These are phyloP conservation scores for Cutaneotrichosporon cutaneum DNA, from an alignment of 1,284 basidiomycete species.

Conservation along the genomic window DNA sequence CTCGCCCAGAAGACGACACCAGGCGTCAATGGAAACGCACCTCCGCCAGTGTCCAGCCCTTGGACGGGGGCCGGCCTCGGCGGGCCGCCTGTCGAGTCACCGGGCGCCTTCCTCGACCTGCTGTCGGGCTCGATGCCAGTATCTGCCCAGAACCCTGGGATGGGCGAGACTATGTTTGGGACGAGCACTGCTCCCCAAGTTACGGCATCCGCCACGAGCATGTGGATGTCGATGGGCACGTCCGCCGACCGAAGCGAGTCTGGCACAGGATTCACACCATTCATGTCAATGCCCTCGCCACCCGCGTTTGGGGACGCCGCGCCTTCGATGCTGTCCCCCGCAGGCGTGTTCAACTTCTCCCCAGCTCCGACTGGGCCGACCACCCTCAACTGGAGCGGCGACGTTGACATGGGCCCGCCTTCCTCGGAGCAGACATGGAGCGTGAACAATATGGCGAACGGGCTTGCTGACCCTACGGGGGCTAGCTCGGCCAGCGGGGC, in stretches of 20 bases:
- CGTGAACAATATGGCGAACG: neutral
- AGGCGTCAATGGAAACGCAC: neutral
- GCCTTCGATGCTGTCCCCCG: conserved; percentile 34
- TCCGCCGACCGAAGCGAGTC: conserved; percentile 21
- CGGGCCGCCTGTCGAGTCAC: conserved; percentile 24
- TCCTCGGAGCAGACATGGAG: conserved; percentile 1
- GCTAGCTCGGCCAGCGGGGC: neutral
- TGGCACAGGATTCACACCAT: conserved; percentile 28
- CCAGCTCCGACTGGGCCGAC: conserved; percentile 22
- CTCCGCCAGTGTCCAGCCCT: neutral
- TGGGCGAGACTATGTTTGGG: neutral
- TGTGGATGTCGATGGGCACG: conserved; percentile 16
- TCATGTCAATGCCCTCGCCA: conserved; percentile 17
- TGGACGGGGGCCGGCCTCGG: conserved; percentile 2
- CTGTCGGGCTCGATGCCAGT: conserved; percentile 26
- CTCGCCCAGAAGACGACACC: conserved; percentile 1
- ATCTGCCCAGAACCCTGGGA: neutral
- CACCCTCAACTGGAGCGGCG: conserved; percentile 13
- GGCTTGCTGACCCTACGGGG: neutral
- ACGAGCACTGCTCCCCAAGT: neutral
- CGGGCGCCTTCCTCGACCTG: conserved; percentile 48
- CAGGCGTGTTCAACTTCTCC: conserved; percentile 45
- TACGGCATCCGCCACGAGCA: conserved; percentile 3
- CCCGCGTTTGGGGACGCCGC: neutral
- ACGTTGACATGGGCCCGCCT: conserved; percentile 16